Percentiles rank a stretch among this genome's conserved stretches.
phyloP scores from a whole-genome alignment of 768 basidiomycete species.

The Leccinum subtestaceum region DNA sequence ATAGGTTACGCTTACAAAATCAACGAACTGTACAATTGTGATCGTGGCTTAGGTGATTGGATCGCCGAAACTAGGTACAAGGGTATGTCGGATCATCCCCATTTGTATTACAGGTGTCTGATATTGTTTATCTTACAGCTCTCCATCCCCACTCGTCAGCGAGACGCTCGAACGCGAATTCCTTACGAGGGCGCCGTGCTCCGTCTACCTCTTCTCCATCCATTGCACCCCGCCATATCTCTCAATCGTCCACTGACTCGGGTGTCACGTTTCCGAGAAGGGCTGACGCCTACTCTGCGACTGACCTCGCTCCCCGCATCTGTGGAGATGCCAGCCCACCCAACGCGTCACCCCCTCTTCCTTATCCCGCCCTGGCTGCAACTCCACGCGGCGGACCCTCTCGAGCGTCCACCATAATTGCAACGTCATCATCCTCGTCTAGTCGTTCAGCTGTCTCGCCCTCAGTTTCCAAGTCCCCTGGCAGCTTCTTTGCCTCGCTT shows the following conservation, averaged over 20 bases:
- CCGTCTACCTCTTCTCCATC: conserved; percentile 43
- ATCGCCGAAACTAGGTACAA: conserved; percentile 50
- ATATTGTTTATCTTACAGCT: conserved; percentile 10
- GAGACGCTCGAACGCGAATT: conserved; percentile 28
- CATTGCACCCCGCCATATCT: conserved; percentile 63
- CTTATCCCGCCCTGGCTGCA: conserved; percentile 69
- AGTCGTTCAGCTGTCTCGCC: conserved; percentile 45
- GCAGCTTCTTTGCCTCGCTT: conserved; percentile 71
- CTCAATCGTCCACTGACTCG: conserved; percentile 68
- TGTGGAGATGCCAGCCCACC: conserved; percentile 49
- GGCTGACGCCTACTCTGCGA: conserved; percentile 74
- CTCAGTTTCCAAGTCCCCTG: conserved; percentile 40
- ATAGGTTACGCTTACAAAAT: conserved; percentile 77
- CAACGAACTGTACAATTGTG: conserved; percentile 71
- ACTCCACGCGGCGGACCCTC: conserved; percentile 26
- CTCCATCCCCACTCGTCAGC: conserved; percentile 21
- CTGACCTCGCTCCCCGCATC: conserved; percentile 58
- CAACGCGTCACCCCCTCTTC: conserved; percentile 58
- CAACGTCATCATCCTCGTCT: conserved; percentile 46
- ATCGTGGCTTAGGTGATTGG: conserved; percentile 82
- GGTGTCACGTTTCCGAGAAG: conserved; percentile 78
- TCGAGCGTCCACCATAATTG: conserved; percentile 33
- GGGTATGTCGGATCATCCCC: conserved; percentile 39
- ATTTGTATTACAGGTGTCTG: conserved; percentile 1
- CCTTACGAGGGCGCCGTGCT: conserved; percentile 20